phyloP scores from a whole-genome alignment of 1,139 yeast genomes.

The Geotrichum histeridarum region DNA sequence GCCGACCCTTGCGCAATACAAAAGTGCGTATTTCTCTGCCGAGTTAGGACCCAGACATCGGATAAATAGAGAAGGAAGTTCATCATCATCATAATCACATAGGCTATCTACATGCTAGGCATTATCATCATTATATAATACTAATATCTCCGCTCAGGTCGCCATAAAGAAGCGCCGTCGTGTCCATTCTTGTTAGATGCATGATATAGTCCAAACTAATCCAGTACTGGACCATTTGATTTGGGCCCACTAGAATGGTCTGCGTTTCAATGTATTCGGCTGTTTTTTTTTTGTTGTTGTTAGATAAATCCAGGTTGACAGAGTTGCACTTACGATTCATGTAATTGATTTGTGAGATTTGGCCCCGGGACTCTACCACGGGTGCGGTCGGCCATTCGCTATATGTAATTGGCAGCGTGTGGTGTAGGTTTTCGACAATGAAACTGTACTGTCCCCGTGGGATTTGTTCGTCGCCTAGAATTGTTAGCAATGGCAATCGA shows the following conservation, averaged over 20 bases:
- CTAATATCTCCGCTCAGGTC: too few species aligned
- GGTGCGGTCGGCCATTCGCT: conserved; percentile 28
- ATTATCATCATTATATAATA: too few species aligned
- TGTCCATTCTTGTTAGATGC: conserved; percentile 19
- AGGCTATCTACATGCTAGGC: too few species aligned
- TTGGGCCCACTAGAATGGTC: conserved; percentile 26
- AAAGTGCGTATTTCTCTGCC: conserved; percentile 10
- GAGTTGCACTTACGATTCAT: conserved; percentile 21
- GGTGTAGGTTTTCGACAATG: conserved; percentile 26
- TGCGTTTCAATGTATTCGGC: conserved; percentile 26
- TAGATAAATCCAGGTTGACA: background rate
- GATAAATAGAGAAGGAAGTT: too few species aligned
- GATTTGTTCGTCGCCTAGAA: conserved; percentile 28
- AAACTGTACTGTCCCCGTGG: conserved; percentile 34
- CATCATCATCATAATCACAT: too few species aligned
- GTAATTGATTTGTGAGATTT: conserved; percentile 27
- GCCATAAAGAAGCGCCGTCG: conserved; percentile 1
- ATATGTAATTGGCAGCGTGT: conserved; percentile 23
- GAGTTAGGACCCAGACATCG: too few species aligned
- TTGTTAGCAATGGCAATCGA: background rate
- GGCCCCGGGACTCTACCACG: conserved; percentile 28
- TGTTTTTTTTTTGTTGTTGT: background rate
- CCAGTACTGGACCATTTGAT: conserved; percentile 21
- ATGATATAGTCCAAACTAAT: conserved; percentile 18
- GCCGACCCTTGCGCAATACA: conserved; percentile 5